Percentiles rank a stretch among this genome's conserved stretches.
Conservation (phyloP, 148 eudicot species). For the Bassia scoparia region DNA sequence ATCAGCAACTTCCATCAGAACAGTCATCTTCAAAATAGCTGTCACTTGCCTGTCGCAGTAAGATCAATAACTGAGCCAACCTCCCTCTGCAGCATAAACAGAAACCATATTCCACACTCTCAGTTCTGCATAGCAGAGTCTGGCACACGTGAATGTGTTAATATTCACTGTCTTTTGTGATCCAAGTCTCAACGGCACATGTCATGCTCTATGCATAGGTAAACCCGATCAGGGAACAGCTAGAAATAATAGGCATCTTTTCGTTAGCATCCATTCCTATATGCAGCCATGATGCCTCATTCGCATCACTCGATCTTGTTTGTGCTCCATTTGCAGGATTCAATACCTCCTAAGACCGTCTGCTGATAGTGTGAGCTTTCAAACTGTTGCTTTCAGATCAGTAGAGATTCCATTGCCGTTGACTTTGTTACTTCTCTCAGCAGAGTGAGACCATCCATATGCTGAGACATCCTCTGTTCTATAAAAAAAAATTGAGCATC, state of each 20-base stretch:
- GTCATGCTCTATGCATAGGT: slow-evolving; percentile 22
- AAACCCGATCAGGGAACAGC: slow-evolving; percentile 29
- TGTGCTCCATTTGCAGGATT: slow-evolving; percentile 19
- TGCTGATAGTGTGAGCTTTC: slow-evolving; percentile 24
- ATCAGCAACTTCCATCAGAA: not conserved
- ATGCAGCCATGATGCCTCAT: slow-evolving; percentile 22
- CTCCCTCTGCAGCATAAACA: slow-evolving; percentile 13
- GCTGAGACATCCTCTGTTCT: too few species aligned
- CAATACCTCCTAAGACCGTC: not conserved
- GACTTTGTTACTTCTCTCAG: too few species aligned
- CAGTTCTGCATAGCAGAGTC: slow-evolving; percentile 21
- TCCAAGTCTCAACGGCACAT: slow-evolving; percentile 28
- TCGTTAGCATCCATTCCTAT: slow-evolving; percentile 18
- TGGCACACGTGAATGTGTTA: slow-evolving; percentile 14
- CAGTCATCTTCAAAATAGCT: slow-evolving; percentile 11
- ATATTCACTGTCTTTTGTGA: slow-evolving; percentile 5
- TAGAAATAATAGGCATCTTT: slow-evolving; percentile 5
- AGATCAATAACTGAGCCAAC: slow-evolving; percentile 9
- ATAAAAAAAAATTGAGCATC: too few species aligned
- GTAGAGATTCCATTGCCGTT: too few species aligned
- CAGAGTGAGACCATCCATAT: too few species aligned
- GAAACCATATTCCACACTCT: slow-evolving; percentile 4
- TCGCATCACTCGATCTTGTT: slow-evolving; percentile 17
- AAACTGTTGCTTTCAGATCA: not conserved
- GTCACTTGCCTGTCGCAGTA: slow-evolving; percentile 10